Evolutionary conservation across 1,139 yeast genomes (phyloP).

Genomic region (Suzukiozyma palmioleophila): DNA sequence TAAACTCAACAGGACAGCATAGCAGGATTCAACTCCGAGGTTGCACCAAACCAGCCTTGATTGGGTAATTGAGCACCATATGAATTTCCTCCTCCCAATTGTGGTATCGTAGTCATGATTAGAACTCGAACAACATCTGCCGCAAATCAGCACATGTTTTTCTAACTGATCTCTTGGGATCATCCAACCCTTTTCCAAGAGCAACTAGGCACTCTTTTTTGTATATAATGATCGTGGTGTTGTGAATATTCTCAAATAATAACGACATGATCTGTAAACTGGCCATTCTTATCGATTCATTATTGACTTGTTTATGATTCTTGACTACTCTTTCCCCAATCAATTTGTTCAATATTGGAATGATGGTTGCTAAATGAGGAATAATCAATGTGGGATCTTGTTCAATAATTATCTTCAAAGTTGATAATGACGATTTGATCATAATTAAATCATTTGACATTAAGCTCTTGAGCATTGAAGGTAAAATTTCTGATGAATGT

Average conservation of each 20-base stretch:
- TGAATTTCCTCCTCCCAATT: no score
- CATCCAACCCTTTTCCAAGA: constrained; percentile 59
- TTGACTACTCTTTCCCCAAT: constrained; percentile 19
- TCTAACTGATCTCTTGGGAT: constrained; percentile 69
- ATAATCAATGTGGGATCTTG: constrained; percentile 48
- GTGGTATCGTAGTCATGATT: not conserved
- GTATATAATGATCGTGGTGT: constrained; percentile 1
- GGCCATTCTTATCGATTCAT: constrained; percentile 44
- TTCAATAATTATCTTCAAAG: constrained; percentile 48
- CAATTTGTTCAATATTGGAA: constrained; percentile 51
- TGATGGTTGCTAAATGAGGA: constrained; percentile 50
- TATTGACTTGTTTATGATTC: constrained; percentile 18
- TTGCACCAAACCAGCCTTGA: no score
- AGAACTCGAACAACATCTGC: constrained; percentile 63
- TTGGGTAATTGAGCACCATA: no score
- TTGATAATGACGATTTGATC: constrained; percentile 58
- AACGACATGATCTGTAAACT: constrained; percentile 10
- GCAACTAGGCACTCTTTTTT: constrained; percentile 46
- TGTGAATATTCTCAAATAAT: constrained; percentile 6
- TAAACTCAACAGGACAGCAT: no score
- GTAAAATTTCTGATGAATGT: constrained; percentile 60
- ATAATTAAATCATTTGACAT: constrained; percentile 30
- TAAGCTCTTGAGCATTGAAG: constrained; percentile 67
- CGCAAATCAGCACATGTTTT: constrained; percentile 74
- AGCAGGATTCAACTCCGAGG: no score